Percentiles rank a stretch among this genome's conserved stretches.
phyloP scores from a whole-genome alignment of 768 basidiomycete genomes.

The Pulveroboletus ravenelii region DNA sequence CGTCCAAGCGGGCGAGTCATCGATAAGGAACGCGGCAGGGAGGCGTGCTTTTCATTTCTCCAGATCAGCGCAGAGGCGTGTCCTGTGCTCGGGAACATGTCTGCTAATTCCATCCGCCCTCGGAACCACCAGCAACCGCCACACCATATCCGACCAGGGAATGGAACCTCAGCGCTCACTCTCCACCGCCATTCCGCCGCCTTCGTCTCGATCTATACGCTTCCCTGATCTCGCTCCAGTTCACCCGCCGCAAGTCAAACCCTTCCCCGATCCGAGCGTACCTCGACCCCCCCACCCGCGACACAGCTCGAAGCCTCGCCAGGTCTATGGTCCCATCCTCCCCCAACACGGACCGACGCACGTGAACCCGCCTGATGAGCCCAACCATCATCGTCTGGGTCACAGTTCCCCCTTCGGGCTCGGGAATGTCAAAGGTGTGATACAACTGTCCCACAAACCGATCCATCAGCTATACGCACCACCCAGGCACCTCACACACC shows the following conservation, averaged over 20 bases:
- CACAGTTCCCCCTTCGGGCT: constrained; percentile 32
- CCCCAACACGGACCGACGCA: constrained; percentile 44
- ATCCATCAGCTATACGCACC: constrained; percentile 8
- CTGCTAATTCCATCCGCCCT: constrained; percentile 16
- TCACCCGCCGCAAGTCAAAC: constrained; percentile 41
- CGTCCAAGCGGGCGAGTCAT: constrained; percentile 12
- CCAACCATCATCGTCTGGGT: constrained; percentile 49
- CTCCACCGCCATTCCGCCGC: constrained; percentile 3
- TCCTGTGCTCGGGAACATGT: constrained; percentile 16
- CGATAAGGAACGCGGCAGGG: constrained; percentile 23
- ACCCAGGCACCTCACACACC: constrained; percentile 34
- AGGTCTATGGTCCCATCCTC: constrained; percentile 43
- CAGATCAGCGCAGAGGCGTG: constrained; percentile 28
- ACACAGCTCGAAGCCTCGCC: constrained; percentile 43
- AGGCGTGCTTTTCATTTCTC: constrained; percentile 30
- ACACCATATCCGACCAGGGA: constrained; percentile 10
- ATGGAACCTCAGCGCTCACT: constrained; percentile 19
- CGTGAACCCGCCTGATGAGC: constrained; percentile 49
- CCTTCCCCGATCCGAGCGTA: constrained; percentile 47
- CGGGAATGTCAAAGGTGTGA: constrained; percentile 45
- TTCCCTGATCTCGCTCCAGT: constrained; percentile 31
- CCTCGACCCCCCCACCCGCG: constrained; percentile 45
- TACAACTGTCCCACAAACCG: constrained; percentile 41
- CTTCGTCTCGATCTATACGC: constrained; percentile 2
- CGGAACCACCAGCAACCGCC: constrained; percentile 13